Conservation (phyloP, 768 basidiomycete species). For the Vishniacozyma victoriae region DNA sequence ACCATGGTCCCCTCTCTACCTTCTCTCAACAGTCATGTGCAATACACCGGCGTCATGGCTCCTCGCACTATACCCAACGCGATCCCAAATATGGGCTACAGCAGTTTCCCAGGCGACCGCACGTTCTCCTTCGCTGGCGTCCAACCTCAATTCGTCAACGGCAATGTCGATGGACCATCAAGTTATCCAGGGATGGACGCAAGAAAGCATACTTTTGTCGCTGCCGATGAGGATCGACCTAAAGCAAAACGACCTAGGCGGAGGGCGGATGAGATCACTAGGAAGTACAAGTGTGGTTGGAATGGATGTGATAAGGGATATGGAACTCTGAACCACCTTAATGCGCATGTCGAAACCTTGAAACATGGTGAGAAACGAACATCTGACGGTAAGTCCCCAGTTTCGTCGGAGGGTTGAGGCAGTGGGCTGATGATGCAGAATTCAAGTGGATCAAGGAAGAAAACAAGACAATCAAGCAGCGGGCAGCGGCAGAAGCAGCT, state of each 20-base stretch:
- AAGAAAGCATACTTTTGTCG: too few relatives aligned
- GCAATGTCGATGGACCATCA: too few relatives aligned
- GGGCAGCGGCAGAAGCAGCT: constrained; percentile 91
- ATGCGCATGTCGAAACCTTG: constrained; percentile 98
- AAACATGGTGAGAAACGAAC: constrained; percentile 85
- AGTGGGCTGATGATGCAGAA: constrained; percentile 90
- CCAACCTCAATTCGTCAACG: too few relatives aligned
- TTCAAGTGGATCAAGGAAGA: too few relatives aligned
- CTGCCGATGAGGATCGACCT: too few relatives aligned
- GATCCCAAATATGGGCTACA: constrained; percentile 1
- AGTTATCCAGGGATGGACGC: too few relatives aligned
- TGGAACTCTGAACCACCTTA: constrained; percentile 92
- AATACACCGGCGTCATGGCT: too few relatives aligned
- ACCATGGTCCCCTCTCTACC: too few relatives aligned
- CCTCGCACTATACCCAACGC: constrained; percentile 4
- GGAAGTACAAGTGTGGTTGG: constrained; percentile 74
- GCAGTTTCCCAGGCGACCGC: constrained; percentile 15
- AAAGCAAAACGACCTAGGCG: constrained; percentile 49
- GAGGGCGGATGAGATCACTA: constrained; percentile 79
- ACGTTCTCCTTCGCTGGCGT: constrained; percentile 18
- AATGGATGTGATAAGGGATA: constrained; percentile 67
- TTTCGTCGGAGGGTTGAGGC: constrained; percentile 78
- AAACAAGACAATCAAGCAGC: too few relatives aligned
- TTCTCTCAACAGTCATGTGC: too few relatives aligned
- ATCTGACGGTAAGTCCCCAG: constrained; percentile 66